Conservation (phyloP, 768 basidiomycete species). For the Tubosaeta sp. region DNA sequence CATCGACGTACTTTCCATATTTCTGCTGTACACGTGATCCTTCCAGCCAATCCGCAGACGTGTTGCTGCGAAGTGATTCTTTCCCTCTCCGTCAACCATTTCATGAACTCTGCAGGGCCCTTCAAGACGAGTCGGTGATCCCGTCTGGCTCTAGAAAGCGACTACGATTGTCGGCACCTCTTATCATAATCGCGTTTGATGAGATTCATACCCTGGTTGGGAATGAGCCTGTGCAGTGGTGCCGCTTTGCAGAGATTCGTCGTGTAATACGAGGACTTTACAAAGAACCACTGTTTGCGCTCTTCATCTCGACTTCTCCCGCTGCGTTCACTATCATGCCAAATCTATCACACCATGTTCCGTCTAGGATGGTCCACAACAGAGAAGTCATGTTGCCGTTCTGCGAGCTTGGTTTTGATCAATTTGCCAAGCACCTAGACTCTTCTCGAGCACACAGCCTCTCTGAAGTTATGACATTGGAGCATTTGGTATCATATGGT, state of each 20-base stretch:
- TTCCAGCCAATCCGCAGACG: not conserved
- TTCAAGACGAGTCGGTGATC: no score
- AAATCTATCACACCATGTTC: not conserved
- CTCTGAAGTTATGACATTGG: no score
- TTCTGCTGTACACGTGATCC: no score
- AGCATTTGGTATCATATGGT: not conserved
- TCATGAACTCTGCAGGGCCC: not conserved
- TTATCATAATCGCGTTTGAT: not conserved
- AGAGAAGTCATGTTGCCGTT: not conserved
- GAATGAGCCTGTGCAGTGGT: not conserved
- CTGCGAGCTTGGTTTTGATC: not conserved
- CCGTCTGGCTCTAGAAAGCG: no score
- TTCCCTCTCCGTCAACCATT: not conserved
- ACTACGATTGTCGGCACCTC: not conserved
- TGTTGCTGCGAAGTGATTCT: not conserved
- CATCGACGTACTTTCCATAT: not conserved
- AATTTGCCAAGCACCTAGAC: not conserved
- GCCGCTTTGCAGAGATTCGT: not conserved
- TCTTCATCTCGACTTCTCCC: not conserved
- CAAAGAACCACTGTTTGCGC: not conserved
- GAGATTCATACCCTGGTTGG: not conserved
- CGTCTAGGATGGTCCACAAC: no score
- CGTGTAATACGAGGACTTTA: not conserved
- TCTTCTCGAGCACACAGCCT: no score
- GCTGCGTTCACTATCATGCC: not conserved